Evolutionary conservation across 225 moss, liverwort and hornwort species (phyloP), one percentile per base, ranked within the genome.

Genomic region (Physcomitrellopsis africana): DNA sequence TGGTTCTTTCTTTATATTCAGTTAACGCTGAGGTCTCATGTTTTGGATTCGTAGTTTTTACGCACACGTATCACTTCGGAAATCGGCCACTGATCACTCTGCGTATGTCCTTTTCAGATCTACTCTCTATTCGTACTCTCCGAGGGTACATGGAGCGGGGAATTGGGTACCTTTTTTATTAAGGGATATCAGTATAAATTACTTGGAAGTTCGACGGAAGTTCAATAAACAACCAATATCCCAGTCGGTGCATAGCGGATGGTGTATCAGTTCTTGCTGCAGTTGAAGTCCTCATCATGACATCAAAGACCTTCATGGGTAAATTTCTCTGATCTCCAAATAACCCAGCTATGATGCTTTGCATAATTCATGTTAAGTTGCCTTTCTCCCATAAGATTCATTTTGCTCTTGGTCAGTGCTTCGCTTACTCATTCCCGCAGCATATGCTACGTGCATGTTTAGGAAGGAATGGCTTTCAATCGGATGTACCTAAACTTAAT

Each of bases 281-380:
- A 75, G 60, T 71, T 63, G 81, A 11, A 68, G 75, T 59, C 48
- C 37, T 68, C 52, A 60, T 74, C 69, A 78, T 83, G 86, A 75
- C 83, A 65, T 81, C 83, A 23, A 86, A 83, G 64, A 54, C 72
- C 41, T 86, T 86, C 15, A 81, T 78, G 68, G 86, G 86, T 86
- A 79, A 72, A 64, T 19, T 57, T 10, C 54, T 8, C 43, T 1
- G 14, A 7, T 72, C 18, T 63, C 52, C 62, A 67, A 75, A 12
- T 26, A 19, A 12, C 26, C 72, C 29, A 16, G 12, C 19, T 51
- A 54, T 29, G 11, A 49, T 78, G 11, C 19, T 62, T 22, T 16
- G 46, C 11, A 16, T 8, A 17, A 11, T 22, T 2, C 7, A 14
- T 46, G 3, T 15, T 13, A 11, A 43, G 42, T 11, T 37, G 4